phyloP scores from a whole-genome alignment of 1,139 yeast species.

The Petasospora fabianii region DNA sequence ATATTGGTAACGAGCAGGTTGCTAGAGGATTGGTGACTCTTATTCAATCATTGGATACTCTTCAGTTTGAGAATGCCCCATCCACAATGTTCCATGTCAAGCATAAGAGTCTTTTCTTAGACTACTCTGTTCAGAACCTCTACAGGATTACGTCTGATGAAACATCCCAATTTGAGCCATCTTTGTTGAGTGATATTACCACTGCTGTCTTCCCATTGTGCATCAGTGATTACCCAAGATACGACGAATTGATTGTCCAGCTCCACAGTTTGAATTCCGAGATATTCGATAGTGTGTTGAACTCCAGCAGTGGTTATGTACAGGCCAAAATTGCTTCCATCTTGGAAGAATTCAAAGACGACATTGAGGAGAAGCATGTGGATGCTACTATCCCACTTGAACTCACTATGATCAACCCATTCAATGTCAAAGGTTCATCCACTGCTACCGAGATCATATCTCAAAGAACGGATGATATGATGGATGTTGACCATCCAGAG shows the following conservation, averaged over 20 bases:
- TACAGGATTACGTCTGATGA: constrained; percentile 13
- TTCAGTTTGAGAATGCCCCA: constrained; percentile 23
- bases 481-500: constrained; percentile 2
- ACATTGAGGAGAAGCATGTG: constrained; percentile 10
- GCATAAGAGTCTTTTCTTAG: constrained; percentile 22
- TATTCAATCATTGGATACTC: constrained; percentile 16
- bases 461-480: background rate
- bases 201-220: constrained; percentile 23
- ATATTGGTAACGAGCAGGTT: constrained; percentile 11
- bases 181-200: constrained; percentile 11
- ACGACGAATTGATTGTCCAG: constrained; percentile 24
- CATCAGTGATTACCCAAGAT: constrained; percentile 27
- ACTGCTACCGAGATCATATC: background rate
- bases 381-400: constrained; percentile 24
- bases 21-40: constrained; percentile 14
- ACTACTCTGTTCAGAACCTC: constrained; percentile 20
- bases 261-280: constrained; percentile 14
- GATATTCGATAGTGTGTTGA: constrained; percentile 11
- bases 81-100: constrained; percentile 28
- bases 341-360: constrained; percentile 23
- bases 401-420: constrained; percentile 40
- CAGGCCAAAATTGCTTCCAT: constrained; percentile 20
- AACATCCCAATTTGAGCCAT: background rate
- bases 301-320: constrained; percentile 14
- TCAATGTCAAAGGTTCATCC: constrained; percentile 7